These are phyloP conservation scores for Apostasia ramifera DNA, from an alignment of 106 monocot genomes.

Conservation along the genomic window DNA sequence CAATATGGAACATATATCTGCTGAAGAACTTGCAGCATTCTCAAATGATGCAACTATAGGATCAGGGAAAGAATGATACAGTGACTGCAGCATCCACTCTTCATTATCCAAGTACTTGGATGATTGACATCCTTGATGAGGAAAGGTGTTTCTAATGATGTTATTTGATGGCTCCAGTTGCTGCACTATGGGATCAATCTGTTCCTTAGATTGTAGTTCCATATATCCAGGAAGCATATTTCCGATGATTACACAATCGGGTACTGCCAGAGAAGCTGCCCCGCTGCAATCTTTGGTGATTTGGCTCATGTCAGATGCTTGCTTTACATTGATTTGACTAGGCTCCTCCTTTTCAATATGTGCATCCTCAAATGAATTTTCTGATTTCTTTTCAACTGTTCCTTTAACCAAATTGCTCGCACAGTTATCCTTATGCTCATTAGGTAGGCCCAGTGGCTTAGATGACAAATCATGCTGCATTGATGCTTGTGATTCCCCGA, in stretches of 20 bases:
- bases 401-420: not conserved
- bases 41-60: constrained; percentile 7
- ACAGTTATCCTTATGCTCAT: constrained; percentile 8
- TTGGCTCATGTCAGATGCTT: not conserved
- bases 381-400: not conserved
- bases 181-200: not conserved
- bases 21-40: constrained; percentile 22
- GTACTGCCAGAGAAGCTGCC: not conserved
- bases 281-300: not conserved
- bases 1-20: constrained; percentile 42
- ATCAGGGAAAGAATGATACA: constrained; percentile 26
- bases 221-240: not conserved
- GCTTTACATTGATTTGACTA: not conserved
- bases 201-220: not conserved
- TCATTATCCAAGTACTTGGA: constrained; percentile 21
- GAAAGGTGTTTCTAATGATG: not conserved
- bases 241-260: constrained; percentile 11
- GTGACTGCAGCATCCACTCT: constrained; percentile 22
- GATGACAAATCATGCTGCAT: constrained; percentile 2
- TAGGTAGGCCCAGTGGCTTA: not conserved
- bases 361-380: not conserved
- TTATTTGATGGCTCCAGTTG: constrained; percentile 21
- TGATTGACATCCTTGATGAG: constrained; percentile 3
- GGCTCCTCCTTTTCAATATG: constrained; percentile 11
- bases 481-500: constrained; percentile 1